A percentile compares a stretch with the other conserved stretches of the same genome.
Evolutionary conservation across 202 grass and related monocot species (phyloP).

Genomic region (Panicum hallii): DNA sequence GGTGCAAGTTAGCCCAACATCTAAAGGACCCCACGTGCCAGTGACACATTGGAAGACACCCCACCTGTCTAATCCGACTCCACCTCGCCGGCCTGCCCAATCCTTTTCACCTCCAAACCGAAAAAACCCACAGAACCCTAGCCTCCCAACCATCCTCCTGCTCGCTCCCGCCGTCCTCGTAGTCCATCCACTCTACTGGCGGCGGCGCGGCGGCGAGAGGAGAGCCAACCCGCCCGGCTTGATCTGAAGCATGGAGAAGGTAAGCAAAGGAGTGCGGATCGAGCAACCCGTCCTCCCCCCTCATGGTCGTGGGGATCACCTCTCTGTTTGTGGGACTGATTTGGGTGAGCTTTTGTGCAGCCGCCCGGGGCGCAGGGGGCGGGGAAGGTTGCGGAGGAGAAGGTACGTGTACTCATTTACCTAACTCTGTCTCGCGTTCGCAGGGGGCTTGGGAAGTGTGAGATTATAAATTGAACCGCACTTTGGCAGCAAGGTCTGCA

Average conservation of each 20-base stretch:
- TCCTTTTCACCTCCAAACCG: neutral
- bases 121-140: conserved; percentile 1
- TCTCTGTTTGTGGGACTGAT: neutral
- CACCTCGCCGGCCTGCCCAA: neutral
- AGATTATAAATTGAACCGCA: neutral
- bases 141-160: neutral
- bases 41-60: neutral
- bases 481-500: neutral
- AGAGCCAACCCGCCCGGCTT: neutral
- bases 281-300: neutral
- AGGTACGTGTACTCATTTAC: neutral
- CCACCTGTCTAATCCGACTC: neutral
- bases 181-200: neutral
- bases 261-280: neutral
- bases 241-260: conserved; percentile 25
- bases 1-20: neutral
- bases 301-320: too few species aligned
- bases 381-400: conserved; percentile 31
- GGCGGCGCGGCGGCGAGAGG: neutral
- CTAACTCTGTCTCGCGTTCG: neutral
- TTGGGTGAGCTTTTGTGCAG: conserved; percentile 8
- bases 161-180: neutral
- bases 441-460: neutral
- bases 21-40: neutral
- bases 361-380: neutral